phyloP scores from a whole-genome alignment of 2,329 filamentous ascomycete species.

The Fusarium nygamai region DNA sequence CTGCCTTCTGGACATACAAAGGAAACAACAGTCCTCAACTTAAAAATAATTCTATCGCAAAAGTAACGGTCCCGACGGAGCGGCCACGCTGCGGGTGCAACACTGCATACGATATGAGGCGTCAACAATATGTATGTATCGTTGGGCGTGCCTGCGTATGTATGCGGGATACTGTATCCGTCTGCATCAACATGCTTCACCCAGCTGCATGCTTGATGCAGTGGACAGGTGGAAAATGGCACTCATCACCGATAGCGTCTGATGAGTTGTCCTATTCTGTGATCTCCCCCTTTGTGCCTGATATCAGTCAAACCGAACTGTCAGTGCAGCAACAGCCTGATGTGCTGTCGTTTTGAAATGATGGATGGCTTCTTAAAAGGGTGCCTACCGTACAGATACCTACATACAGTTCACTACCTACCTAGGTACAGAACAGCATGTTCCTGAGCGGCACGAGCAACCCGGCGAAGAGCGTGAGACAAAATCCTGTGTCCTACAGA shows the following conservation, averaged over 20 bases:
- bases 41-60: not conserved
- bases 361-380: not conserved
- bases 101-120: conserved; percentile 25
- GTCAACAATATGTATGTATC: conserved; percentile 8
- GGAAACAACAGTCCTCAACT: not conserved
- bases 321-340: conserved; percentile 1
- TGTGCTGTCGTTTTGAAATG: conserved; percentile 22
- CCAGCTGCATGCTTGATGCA: conserved; percentile 19
- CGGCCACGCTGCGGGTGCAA: conserved; percentile 22
- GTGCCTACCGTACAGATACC: not conserved
- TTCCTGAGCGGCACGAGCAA: not conserved
- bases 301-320: not conserved
- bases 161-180: conserved; percentile 19
- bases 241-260: conserved; percentile 15
- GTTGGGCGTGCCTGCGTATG: conserved; percentile 24
- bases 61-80: not conserved
- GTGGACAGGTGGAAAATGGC: conserved; percentile 11
- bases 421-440: not conserved
- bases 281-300: conserved; percentile 16
- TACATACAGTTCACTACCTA: not conserved
- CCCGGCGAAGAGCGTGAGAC: conserved; percentile 4
- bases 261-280: conserved; percentile 28
- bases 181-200: conserved; percentile 21
- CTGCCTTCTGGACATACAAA: not conserved
- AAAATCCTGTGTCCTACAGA: conserved; percentile 16